Evolutionary conservation across 1,284 basidiomycete genomes (phyloP).

Genomic region (Termitomyces sp.): DNA sequence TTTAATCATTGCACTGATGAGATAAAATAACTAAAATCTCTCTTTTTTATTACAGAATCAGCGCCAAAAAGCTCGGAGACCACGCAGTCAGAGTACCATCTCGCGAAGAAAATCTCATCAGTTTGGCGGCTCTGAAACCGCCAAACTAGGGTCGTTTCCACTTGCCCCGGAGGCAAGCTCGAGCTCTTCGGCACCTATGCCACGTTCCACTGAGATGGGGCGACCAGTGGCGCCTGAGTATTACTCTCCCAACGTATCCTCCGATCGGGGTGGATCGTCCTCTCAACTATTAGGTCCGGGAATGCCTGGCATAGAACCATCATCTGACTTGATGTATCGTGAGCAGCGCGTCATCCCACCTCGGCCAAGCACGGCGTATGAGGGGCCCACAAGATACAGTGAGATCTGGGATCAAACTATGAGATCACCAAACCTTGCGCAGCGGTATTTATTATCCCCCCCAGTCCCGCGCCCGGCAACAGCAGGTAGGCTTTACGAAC

Average conservation of each 20-base stretch:
- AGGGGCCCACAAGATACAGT: conserved; percentile 9
- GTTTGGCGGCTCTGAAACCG: conserved; percentile 42
- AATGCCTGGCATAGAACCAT: conserved; percentile 43
- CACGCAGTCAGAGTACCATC: conserved; percentile 45
- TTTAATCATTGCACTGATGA: not conserved
- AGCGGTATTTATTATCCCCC: conserved; percentile 6
- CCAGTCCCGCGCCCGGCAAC: conserved; percentile 11
- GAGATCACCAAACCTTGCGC: conserved; percentile 17
- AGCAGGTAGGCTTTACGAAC: conserved; percentile 15
- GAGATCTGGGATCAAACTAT: conserved; percentile 2
- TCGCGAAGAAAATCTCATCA: conserved; percentile 51
- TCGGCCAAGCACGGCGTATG: conserved; percentile 12
- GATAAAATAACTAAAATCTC: conserved; percentile 17
- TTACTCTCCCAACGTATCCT: conserved; percentile 21
- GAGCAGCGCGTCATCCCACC: conserved; percentile 12
- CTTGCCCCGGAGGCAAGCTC: conserved; percentile 18
- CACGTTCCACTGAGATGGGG: conserved; percentile 13
- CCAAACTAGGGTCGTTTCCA: conserved; percentile 23
- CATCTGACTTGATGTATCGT: conserved; percentile 20
- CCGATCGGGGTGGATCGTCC: conserved; percentile 27
- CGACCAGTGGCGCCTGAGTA: conserved; percentile 18
- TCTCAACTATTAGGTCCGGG: conserved; percentile 55
- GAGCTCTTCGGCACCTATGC: conserved; percentile 7
- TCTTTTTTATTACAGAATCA: conserved; percentile 53
- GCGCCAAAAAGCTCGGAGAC: conserved; percentile 73